Conservation (phyloP, 768 basidiomycete genomes). For the Dioszegia aurantiaca region DNA sequence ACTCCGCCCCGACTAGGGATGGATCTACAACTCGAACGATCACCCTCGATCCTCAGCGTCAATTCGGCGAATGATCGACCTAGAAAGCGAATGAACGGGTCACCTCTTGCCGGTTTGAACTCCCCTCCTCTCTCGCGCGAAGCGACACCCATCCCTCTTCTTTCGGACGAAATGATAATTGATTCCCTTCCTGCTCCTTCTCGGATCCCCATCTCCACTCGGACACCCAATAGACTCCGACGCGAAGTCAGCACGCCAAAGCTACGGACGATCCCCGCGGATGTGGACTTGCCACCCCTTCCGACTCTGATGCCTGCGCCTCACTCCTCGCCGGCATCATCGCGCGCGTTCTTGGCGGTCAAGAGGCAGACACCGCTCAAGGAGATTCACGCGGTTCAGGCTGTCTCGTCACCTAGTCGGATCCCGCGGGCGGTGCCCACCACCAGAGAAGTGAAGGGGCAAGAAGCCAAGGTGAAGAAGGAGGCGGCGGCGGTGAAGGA, state of each 20-base stretch:
- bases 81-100: conserved; percentile 21
- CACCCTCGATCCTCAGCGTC: conserved; percentile 22
- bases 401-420: conserved; percentile 6
- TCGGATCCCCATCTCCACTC: not conserved
- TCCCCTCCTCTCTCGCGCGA: conserved; percentile 43
- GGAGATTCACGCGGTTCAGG: conserved; percentile 9
- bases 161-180: conserved; percentile 3
- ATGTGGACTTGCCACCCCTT: not conserved
- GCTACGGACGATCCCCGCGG: not conserved
- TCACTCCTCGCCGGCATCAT: not conserved
- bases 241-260: not conserved
- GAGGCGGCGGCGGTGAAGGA: not conserved
- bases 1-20: not conserved
- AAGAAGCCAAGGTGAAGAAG: not conserved
- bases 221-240: conserved; percentile 1
- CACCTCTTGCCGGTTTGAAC: conserved; percentile 16
- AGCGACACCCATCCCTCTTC: conserved; percentile 24
- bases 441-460: not conserved
- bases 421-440: conserved; percentile 8
- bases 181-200: not conserved
- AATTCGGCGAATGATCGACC: conserved; percentile 30
- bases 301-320: not conserved
- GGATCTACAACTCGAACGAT: conserved; percentile 17
- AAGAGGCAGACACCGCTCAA: conserved; percentile 5
- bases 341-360: not conserved